phyloP scores from a whole-genome alignment of 306 rosid genomes.

The Clitoria ternatea region DNA sequence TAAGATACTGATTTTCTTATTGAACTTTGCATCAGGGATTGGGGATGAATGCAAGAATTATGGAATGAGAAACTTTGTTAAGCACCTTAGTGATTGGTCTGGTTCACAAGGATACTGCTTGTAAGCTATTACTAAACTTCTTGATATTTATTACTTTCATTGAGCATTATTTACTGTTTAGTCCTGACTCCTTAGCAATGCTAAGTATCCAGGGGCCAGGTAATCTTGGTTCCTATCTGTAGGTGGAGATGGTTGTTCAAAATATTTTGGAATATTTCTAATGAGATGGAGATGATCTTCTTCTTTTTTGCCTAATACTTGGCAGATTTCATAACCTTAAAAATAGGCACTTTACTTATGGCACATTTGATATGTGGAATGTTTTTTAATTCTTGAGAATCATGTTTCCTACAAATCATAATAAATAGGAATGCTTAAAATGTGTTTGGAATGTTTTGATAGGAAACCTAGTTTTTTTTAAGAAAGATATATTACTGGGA shows the following conservation, averaged over 20 bases:
- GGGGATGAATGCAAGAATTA: slow-evolving; percentile 47
- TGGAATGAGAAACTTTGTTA: slow-evolving; percentile 34
- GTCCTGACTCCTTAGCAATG: neutral
- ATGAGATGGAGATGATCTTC: neutral
- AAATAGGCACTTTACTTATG: neutral
- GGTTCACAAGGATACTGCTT: slow-evolving; percentile 66
- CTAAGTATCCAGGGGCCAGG: neutral
- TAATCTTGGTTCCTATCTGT: neutral
- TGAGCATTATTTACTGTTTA: neutral
- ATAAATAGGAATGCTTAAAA: too few relatives aligned
- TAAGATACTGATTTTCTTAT: slow-evolving; percentile 11
- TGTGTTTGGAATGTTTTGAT: too few relatives aligned
- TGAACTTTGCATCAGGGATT: slow-evolving; percentile 43
- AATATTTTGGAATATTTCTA: slow-evolving; percentile 12
- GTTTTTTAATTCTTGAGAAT: too few relatives aligned
- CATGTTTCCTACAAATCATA: too few relatives aligned
- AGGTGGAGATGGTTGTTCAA: neutral
- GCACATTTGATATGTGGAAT: too few relatives aligned
- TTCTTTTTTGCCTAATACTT: neutral
- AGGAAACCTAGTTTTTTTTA: too few relatives aligned
- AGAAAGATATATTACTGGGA: too few relatives aligned
- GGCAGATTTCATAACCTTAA: neutral
- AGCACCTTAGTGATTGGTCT: slow-evolving; percentile 55
- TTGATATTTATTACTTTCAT: neutral
- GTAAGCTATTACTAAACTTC: slow-evolving; percentile 39